These are phyloP conservation scores for Rhizophagus clarus DNA, from an alignment of 192 early-diverging fungal species.

Conservation along the genomic window DNA sequence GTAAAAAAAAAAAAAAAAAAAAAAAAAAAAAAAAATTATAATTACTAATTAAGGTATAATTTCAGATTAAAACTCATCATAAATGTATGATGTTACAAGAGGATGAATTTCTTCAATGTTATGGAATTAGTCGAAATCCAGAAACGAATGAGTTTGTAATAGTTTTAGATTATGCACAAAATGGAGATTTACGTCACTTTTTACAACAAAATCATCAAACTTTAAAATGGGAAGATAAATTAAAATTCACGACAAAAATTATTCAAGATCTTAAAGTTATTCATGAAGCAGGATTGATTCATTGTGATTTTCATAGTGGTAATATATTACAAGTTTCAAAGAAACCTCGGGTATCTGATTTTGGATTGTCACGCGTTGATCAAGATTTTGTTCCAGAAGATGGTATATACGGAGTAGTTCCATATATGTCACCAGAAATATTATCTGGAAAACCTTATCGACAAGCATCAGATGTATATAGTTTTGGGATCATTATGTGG, in stretches of 20 bases:
- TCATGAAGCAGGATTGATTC: not conserved
- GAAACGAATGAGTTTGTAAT: not conserved
- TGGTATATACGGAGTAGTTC: not conserved
- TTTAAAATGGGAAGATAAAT: constrained; percentile 7
- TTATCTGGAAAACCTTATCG: not conserved
- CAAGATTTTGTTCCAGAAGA: not conserved
- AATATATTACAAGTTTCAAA: not conserved
- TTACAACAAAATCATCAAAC: constrained; percentile 8
- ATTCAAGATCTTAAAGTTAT: constrained; percentile 7
- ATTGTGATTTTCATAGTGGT: constrained; percentile 8
- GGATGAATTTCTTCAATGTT: constrained; percentile 10
- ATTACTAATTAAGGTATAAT: not conserved
- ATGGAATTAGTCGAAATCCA: constrained; percentile 8
- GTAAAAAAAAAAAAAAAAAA: not conserved
- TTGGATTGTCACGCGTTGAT: constrained; percentile 39
- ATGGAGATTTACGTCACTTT: not conserved
- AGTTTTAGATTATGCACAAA: not conserved
- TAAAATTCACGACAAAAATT: not conserved
- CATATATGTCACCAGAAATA: constrained; percentile 12
- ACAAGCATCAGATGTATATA: constrained; percentile 41
- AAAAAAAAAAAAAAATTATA: not conserved
- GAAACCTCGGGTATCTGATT: constrained; percentile 27
- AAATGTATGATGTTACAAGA: constrained; percentile 14
- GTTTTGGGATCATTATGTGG: constrained; percentile 49
- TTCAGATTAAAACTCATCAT: constrained; percentile 10